These are phyloP conservation scores for Xylaria castorea DNA, from an alignment of 495 filamentous ascomycete species.

Conservation along the genomic window DNA sequence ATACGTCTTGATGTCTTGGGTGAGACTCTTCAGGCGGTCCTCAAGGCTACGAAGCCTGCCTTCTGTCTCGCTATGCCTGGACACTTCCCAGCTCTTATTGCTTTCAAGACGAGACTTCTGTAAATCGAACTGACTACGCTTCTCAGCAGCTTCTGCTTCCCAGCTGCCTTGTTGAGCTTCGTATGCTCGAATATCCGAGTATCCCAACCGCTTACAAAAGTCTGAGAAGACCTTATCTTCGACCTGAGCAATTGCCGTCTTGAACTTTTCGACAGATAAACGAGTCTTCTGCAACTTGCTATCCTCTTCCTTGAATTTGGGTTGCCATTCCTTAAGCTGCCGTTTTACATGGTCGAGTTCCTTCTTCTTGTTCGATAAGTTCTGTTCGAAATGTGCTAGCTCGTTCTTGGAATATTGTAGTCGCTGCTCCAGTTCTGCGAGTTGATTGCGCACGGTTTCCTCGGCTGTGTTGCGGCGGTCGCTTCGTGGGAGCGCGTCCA, in stretches of 20 bases:
- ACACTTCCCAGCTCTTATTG: constrained; percentile 77
- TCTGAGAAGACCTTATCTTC: constrained; percentile 87
- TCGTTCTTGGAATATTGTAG: constrained; percentile 76
- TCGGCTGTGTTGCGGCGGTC: constrained; percentile 77
- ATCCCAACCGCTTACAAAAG: constrained; percentile 89
- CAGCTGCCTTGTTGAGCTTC: constrained; percentile 89
- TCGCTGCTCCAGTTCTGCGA: constrained; percentile 82
- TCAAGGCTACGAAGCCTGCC: constrained; percentile 73
- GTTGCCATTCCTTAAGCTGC: constrained; percentile 75
- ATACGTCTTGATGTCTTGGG: constrained; percentile 70
- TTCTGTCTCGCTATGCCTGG: constrained; percentile 69
- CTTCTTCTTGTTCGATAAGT: constrained; percentile 82
- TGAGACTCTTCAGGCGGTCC: constrained; percentile 67
- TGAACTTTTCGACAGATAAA: constrained; percentile 67
- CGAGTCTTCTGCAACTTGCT: constrained; percentile 70
- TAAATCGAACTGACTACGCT: constrained; percentile 81
- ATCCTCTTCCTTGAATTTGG: constrained; percentile 77
- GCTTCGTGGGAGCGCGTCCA: constrained; percentile 75
- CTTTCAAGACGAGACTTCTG: constrained; percentile 84
- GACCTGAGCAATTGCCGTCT: constrained; percentile 79
- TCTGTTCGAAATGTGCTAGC: constrained; percentile 79
- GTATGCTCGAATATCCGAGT: constrained; percentile 88
- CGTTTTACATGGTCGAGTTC: constrained; percentile 75
- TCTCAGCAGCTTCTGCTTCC: constrained; percentile 86
- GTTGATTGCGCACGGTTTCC: constrained; percentile 78